Evolutionary conservation across 192 early-diverging fungal genomes (phyloP).

Genomic region (Geranomyces michiganensis): DNA sequence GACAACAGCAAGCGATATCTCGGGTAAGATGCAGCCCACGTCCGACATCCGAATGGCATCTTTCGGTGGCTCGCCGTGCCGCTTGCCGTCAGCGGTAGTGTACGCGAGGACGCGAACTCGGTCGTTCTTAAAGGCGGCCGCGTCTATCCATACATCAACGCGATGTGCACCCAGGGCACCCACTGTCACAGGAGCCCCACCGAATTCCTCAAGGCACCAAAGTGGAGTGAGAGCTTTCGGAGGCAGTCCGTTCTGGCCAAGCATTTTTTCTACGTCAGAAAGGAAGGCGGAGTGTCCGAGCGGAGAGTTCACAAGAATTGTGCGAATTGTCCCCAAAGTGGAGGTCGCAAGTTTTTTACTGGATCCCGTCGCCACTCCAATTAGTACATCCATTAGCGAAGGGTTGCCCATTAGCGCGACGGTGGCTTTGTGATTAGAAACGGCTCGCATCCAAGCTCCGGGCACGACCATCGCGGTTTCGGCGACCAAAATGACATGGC

Average conservation of each 20-base stretch:
- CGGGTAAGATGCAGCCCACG: slow-evolving; percentile 30
- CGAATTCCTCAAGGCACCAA: slow-evolving; percentile 27
- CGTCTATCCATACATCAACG: slow-evolving; percentile 72
- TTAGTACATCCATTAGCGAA: slow-evolving; percentile 62
- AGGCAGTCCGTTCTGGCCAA: slow-evolving; percentile 8
- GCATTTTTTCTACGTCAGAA: slow-evolving; percentile 11
- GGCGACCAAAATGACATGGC: slow-evolving; percentile 67
- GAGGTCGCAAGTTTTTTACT: slow-evolving; percentile 15
- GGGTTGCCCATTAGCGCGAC: slow-evolving; percentile 73
- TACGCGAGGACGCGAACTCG: slow-evolving; percentile 10
- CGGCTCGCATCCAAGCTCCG: slow-evolving; percentile 69
- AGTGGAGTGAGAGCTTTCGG: neutral
- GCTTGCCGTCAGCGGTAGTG: neutral
- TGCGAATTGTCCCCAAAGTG: slow-evolving; percentile 13
- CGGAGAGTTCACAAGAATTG: slow-evolving; percentile 9
- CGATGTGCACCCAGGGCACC: slow-evolving; percentile 24
- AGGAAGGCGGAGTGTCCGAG: slow-evolving; percentile 4
- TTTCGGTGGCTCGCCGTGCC: neutral
- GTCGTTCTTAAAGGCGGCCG: slow-evolving; percentile 55
- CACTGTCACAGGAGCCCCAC: slow-evolving; percentile 11
- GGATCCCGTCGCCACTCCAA: slow-evolving; percentile 52
- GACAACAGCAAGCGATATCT: slow-evolving; percentile 68
- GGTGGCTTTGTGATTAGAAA: slow-evolving; percentile 72
- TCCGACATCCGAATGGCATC: slow-evolving; percentile 3
- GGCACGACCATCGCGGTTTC: slow-evolving; percentile 64